Base-by-base conservation (phyloP, 2,329 filamentous ascomycete genomes). In the Paecilomyces sp. region DNA sequence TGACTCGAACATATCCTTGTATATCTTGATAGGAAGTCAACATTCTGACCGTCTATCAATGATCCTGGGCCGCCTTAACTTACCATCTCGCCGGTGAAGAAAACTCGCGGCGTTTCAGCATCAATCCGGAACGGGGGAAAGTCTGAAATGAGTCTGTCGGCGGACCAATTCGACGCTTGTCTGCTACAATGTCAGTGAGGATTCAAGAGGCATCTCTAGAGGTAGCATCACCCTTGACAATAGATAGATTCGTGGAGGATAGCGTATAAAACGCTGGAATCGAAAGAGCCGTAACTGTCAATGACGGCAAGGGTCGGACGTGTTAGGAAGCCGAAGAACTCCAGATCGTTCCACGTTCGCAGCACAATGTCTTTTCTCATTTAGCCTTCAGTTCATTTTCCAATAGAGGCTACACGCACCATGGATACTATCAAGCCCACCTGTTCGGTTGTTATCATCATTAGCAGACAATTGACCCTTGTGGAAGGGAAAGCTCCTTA, bases 171-270 rank as follows among this genome's bases (percentile, higher is more conserved):
- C 1, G 90, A 88, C 8, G 85, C 80, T 34, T 82, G 65, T 41
- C 76, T 78, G 3, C 18, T 24, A 58, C 64, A 52, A 62, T 41
- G 62, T 57, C 25, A 53, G 11, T 30, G 24, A 25, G 22, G 15
- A 15, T 30, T 30, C 22, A 11, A 11, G 9, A 8, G 8, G n/a
- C 22, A 8, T 53, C 11, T 15, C 7, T 4, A 18, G 9, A 6
- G 51, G 24, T 5, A 13, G 6, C 11, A 13, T 30, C 24, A 83
- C 61, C 85, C 84, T 73, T 89, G 85, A 72, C 89, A 93, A 79
- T 97, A 97, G 66, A 92, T 88, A 7, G 90, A 82, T 74, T 97
- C 93, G 71, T 97, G 93, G 2, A 97, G 78, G 47, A 97, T 80
- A 25, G 90, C 88, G 71, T 97, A 97, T 61, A 97, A 85, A 59